A percentile compares a stretch with the other conserved stretches of the same genome.
These are phyloP conservation scores for Sungouiozyma ichnusensis DNA, from an alignment of 805 yeast genomes.

Conservation along the genomic window DNA sequence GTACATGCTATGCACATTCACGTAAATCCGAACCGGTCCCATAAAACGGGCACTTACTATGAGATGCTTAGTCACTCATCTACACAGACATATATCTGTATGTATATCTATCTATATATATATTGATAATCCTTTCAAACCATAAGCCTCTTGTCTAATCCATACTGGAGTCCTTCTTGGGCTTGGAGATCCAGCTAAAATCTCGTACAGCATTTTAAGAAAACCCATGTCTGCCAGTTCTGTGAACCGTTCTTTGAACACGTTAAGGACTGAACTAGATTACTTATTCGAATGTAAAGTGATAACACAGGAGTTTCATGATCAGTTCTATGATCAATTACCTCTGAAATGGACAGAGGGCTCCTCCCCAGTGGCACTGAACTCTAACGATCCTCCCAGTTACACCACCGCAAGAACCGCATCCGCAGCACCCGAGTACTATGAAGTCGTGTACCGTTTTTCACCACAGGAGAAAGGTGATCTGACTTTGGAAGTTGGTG, in stretches of 20 bases:
- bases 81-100: too few relatives aligned
- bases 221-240: constrained; percentile 43
- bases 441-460: constrained; percentile 66
- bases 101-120: too few relatives aligned
- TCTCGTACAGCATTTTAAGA: too few relatives aligned
- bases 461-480: constrained; percentile 67
- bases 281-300: constrained; percentile 68
- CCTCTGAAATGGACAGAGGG: constrained; percentile 45
- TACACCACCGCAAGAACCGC: background rate
- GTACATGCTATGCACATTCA: too few relatives aligned
- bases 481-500: constrained; percentile 52
- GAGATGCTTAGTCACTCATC: too few relatives aligned
- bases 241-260: constrained; percentile 70
- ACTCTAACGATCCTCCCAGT: background rate
- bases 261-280: constrained; percentile 69
- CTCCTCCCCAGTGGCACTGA: constrained; percentile 1
- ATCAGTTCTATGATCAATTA: constrained; percentile 39
- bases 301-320: constrained; percentile 45
- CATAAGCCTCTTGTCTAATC: too few relatives aligned
- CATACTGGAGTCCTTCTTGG: too few relatives aligned
- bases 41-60: too few relatives aligned
- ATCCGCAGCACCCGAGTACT: constrained; percentile 27
- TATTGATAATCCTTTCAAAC: too few relatives aligned
- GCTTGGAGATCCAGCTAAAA: too few relatives aligned
- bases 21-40: too few relatives aligned